Conservation (phyloP, 1,139 yeast genomes). For the Hanseniaspora uvarum region DNA sequence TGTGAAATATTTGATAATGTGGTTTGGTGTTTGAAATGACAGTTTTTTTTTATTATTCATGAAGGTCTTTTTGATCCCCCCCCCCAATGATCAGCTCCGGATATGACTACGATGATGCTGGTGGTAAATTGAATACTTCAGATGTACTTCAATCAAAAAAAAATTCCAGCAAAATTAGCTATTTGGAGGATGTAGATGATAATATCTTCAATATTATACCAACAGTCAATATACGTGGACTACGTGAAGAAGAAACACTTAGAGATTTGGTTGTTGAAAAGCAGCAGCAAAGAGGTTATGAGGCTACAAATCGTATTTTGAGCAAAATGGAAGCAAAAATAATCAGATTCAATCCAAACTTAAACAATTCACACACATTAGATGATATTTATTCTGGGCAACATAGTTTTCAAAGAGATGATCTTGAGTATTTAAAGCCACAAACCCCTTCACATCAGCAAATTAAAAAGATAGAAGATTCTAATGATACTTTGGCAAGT, state of each 20-base stretch:
- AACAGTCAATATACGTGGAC: neutral
- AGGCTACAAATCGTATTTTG: neutral
- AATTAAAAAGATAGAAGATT: neutral
- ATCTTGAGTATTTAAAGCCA: neutral
- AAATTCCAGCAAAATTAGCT: neutral
- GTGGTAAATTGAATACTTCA: neutral
- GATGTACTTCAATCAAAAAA: neutral
- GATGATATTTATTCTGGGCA: neutral
- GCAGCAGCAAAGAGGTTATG: slow-evolving; percentile 1
- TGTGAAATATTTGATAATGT: too few relatives aligned
- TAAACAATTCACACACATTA: neutral
- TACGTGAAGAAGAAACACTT: neutral
- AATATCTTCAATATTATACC: neutral
- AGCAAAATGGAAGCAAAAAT: slow-evolving; percentile 7
- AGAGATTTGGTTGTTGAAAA: neutral
- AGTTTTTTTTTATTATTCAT: too few relatives aligned
- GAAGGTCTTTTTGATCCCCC: too few relatives aligned
- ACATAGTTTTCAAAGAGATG: slow-evolving; percentile 3
- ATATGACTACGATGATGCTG: neutral
- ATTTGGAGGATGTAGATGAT: neutral
- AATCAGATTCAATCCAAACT: slow-evolving; percentile 6
- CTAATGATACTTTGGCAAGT: neutral
- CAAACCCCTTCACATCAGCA: neutral
- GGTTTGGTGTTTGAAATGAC: too few relatives aligned
- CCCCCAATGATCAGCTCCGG: too few relatives aligned